Base-by-base conservation (phyloP, 1,284 basidiomycete genomes). In the Apiotrichum sp. region DNA sequence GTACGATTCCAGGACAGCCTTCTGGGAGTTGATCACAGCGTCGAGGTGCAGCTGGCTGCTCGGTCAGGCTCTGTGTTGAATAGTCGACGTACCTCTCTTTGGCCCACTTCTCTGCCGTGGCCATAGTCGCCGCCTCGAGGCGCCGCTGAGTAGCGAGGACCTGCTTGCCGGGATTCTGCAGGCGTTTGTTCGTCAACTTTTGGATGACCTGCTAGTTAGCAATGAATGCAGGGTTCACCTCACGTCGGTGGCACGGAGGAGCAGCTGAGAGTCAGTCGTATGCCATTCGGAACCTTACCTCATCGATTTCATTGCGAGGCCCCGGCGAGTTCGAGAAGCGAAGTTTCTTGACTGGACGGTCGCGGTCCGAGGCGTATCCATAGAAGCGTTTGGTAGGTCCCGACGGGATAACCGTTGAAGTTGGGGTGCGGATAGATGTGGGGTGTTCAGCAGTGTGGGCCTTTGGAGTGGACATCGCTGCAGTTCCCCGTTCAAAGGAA, bases 141-240 rank as follows among this genome's bases (percentile, higher is more conserved):
- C 40, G 40, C 6, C 40, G 40, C 40, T 41, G 40, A 6, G 40
- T 41, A 11, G 40, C 40, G 14, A 41, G 11, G 11, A 41, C 6
- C n/a, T 41, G 40, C 14, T 41, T 41, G 40, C 10, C 40, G 11
- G 40, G 40, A 8, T 41, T 8, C 40, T 6, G 9, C 10, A 41
- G 40, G 40, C 40, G 40, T n/a, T 41, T 41, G 10, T 46, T 35
- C 6, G 7, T 44, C 40, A 51, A 35, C 42, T 43, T 5, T 7
- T 43, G 13, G 42, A 51, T 65, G 66, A 66, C 71, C 68, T 52
- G 72, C 72, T 33, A 51, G 47, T 29, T 36, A 58, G 67, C 53
- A 72, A 74, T 65, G 9, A 8, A 38, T 13, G 36, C 8, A 13
- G 36, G 36, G 40, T 16, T 16, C 6, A 16, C 14, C 40, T 41